These are phyloP conservation scores for Acanthamoeba lenticulata DNA, from an alignment of 208 protist genomes.

Conservation along the genomic window DNA sequence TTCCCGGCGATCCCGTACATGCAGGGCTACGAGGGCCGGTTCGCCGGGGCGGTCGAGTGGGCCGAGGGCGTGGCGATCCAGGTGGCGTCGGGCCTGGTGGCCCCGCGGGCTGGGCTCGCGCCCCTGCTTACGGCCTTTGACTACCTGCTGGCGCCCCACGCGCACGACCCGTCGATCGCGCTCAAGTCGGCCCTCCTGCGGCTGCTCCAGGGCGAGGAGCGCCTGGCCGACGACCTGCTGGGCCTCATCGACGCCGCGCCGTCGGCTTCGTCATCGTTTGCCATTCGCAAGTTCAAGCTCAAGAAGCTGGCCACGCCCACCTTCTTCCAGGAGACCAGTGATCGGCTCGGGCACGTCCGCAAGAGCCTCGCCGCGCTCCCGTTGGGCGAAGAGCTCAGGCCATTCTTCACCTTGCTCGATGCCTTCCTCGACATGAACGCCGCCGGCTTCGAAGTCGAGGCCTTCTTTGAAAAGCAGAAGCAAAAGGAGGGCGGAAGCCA, in stretches of 20 bases:
- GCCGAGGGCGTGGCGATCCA: conserved; percentile 15
- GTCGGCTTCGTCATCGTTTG: neutral
- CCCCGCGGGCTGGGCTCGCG: neutral
- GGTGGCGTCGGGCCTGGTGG: neutral
- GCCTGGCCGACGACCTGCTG: conserved; percentile 52
- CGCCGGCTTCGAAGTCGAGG: conserved; percentile 47
- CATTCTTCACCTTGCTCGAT: conserved; percentile 23
- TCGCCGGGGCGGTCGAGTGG: neutral
- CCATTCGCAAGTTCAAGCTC: conserved; percentile 4
- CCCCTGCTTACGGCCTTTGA: conserved; percentile 47
- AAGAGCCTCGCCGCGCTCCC: neutral
- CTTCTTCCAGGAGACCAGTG: conserved; percentile 49
- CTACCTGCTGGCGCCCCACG: conserved; percentile 24
- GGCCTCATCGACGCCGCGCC: conserved; percentile 15
- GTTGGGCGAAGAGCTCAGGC: conserved; percentile 43
- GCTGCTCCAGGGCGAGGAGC: conserved; percentile 35
- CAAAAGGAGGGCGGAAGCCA: neutral
- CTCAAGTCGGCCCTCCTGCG: conserved; percentile 53
- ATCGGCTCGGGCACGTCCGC: neutral
- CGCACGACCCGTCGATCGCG: conserved; percentile 32
- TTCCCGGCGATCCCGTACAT: neutral
- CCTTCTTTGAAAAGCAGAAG: conserved; percentile 58
- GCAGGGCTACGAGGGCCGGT: conserved; percentile 20
- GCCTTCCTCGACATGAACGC: conserved; percentile 56
- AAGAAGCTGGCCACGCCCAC: conserved; percentile 48